Conservation (phyloP, 768 basidiomycete genomes). For the Termitomyces sp. region DNA sequence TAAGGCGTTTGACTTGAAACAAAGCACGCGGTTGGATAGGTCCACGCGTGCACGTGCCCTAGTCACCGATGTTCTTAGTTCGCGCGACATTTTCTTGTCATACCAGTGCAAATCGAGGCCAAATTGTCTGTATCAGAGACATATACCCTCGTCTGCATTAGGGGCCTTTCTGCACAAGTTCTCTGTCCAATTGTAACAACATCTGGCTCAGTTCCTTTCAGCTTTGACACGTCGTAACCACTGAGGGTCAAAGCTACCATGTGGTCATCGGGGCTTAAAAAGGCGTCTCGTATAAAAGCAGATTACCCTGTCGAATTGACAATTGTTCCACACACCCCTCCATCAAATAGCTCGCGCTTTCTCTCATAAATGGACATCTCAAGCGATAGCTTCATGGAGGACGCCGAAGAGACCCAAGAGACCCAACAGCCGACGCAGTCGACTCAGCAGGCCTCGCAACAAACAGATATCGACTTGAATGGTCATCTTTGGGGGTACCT, state of each 20-base stretch:
- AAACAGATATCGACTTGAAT: conserved; percentile 25
- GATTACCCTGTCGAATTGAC: background rate
- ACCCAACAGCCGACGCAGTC: conserved; percentile 37
- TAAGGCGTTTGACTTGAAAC: background rate
- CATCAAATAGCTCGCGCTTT: background rate
- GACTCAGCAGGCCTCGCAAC: conserved; percentile 38
- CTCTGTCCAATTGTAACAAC: background rate
- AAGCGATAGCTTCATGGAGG: conserved; percentile 11
- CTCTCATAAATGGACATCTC: conserved; percentile 12
- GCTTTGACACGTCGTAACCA: conserved; percentile 7
- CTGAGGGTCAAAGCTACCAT: conserved; percentile 11
- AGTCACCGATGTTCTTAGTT: background rate
- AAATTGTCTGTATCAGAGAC: background rate
- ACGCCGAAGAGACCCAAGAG: conserved; percentile 24
- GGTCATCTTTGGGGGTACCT: conserved; percentile 66
- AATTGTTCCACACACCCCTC: background rate
- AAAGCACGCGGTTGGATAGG: background rate
- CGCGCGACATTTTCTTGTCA: background rate
- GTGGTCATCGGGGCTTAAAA: conserved; percentile 23
- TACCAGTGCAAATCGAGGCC: background rate
- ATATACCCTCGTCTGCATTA: background rate
- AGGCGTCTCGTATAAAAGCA: conserved; percentile 24
- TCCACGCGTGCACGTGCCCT: conserved; percentile 10
- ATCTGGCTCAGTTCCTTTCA: conserved; percentile 7
- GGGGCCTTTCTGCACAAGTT: background rate